Evolutionary conservation across 1,139 yeast species (phyloP).

Genomic region (Saccharomyces hybrid): DNA sequence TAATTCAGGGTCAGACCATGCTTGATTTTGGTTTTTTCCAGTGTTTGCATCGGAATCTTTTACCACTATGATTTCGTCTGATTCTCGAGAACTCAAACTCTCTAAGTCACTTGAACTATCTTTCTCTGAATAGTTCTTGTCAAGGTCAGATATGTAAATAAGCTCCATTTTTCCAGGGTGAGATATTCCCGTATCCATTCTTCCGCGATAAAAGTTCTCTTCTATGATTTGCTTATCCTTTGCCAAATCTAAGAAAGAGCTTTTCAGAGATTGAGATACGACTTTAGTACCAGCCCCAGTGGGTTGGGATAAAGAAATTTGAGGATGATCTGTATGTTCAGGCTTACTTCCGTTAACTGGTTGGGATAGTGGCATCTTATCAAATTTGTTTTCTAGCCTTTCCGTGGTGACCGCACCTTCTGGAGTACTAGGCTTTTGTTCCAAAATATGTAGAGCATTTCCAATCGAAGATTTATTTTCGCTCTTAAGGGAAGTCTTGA

Average conservation of each 20-base stretch:
- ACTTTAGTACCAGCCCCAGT: too few relatives aligned
- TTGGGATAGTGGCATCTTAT: background rate
- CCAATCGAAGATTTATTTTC: background rate
- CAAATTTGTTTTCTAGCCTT: background rate
- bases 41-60: background rate
- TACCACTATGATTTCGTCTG: background rate
- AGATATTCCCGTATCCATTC: background rate
- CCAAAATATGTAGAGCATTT: background rate
- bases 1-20: slow-evolving; percentile 9
- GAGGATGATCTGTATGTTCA: background rate
- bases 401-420: background rate
- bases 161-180: slow-evolving; percentile 9
- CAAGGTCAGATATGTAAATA: slow-evolving; percentile 10
- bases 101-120: background rate
- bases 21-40: background rate
- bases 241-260: background rate
- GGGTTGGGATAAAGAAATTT: background rate
- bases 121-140: background rate
- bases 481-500: background rate
- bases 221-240: background rate
- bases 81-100: background rate
- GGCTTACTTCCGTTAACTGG: background rate
- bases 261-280: background rate
- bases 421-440: background rate
- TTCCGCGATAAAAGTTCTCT: background rate